Percentiles rank a stretch among this genome's conserved stretches.
phyloP scores from a whole-genome alignment of 2,329 filamentous ascomycete species.

The Thermomyces lanuginosus region DNA sequence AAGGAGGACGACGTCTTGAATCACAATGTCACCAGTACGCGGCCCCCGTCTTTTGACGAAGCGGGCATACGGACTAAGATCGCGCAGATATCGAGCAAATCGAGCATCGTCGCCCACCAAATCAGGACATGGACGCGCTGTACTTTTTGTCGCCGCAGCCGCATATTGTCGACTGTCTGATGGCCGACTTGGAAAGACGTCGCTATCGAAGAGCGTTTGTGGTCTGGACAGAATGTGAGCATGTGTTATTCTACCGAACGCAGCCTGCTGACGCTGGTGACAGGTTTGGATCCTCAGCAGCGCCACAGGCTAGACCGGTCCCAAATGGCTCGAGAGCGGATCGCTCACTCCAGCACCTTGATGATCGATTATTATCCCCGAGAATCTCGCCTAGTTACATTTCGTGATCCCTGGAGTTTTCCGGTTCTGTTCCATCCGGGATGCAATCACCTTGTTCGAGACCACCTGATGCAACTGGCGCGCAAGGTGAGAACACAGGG shows the following conservation, averaged over 20 bases:
- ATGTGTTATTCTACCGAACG: constrained; percentile 6
- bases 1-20: constrained; percentile 96
- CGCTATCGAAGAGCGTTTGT: constrained; percentile 67
- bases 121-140: constrained; percentile 83
- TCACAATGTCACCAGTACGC: constrained; percentile 81
- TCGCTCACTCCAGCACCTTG: constrained; percentile 65
- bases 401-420: constrained; percentile 91
- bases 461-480: constrained; percentile 69
- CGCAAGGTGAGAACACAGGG: constrained; percentile 50
- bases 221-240: constrained; percentile 61
- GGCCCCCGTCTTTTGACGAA: constrained; percentile 6
- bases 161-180: constrained; percentile 81
- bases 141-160: constrained; percentile 76
- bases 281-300: constrained; percentile 52
- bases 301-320: constrained; percentile 61
- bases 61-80: constrained; percentile 2
- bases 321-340: constrained; percentile 51
- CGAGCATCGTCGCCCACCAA: constrained; percentile 66
- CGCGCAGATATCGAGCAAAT: constrained; percentile 76
- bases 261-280: constrained; percentile 9
- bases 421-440: constrained; percentile 78
- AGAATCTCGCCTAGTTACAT: constrained; percentile 81
- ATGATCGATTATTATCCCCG: constrained; percentile 80
- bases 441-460: constrained; percentile 68
- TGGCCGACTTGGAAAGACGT: constrained; percentile 76